Evolutionary conservation across 2,329 filamentous ascomycete species (phyloP).

Genomic region (Calonectria pseudoreteaudii): DNA sequence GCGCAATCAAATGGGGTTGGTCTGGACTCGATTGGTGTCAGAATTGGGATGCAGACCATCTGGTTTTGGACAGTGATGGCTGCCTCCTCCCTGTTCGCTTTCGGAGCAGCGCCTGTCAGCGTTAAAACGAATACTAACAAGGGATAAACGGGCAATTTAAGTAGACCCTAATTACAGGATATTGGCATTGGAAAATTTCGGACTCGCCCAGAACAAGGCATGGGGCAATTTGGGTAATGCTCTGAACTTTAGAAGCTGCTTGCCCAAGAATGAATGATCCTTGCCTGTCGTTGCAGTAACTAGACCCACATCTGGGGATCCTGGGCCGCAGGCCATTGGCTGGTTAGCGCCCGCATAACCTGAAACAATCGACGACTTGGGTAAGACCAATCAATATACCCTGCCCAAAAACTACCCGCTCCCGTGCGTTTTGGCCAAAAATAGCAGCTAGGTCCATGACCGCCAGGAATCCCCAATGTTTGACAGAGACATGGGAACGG

Average conservation of each 20-base stretch:
- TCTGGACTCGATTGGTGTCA: not conserved
- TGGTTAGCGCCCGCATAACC: conserved; percentile 47
- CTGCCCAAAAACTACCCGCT: conserved; percentile 16
- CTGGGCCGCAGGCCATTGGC: conserved; percentile 40
- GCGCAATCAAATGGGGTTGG: not conserved
- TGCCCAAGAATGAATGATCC: not conserved
- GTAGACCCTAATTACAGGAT: not conserved
- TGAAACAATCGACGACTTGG: conserved; percentile 50
- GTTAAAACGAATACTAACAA: not conserved
- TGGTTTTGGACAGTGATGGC: not conserved
- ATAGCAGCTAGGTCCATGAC: conserved; percentile 37
- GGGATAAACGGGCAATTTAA: not conserved
- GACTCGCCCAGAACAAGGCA: not conserved
- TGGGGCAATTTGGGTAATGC: conserved; percentile 2
- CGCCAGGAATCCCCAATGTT: conserved; percentile 7
- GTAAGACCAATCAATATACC: conserved; percentile 39
- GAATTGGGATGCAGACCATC: not conserved
- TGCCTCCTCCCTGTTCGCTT: not conserved
- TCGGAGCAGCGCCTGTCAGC: not conserved
- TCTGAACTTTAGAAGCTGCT: not conserved
- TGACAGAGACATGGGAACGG: conserved; percentile 14
- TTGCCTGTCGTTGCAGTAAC: not conserved
- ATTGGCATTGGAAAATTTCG: conserved; percentile 12
- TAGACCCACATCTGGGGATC: conserved; percentile 25
- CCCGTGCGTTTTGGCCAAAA: conserved; percentile 34